Percentiles rank a stretch among this genome's conserved stretches.
Evolutionary conservation across 148 eudicot species (phyloP).

Genomic region (Suaeda aralocaspica): DNA sequence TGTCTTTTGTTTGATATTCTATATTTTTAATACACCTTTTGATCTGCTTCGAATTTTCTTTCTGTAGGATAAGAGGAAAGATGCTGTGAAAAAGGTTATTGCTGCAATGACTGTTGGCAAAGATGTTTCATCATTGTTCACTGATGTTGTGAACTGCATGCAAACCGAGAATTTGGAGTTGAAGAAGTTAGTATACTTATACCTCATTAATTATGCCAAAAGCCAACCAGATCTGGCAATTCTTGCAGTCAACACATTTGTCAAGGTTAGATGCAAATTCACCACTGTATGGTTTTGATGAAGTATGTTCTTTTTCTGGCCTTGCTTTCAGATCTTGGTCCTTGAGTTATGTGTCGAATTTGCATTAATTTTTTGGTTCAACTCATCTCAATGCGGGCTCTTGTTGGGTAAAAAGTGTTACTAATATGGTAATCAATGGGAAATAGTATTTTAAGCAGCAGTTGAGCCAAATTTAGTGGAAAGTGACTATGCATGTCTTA

Average conservation of each 20-base stretch:
- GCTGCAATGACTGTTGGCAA: conserved; percentile 99
- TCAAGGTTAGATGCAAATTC: conserved; percentile 53
- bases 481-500: no score
- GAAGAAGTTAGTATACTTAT: conserved; percentile 91
- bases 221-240: conserved; percentile 99
- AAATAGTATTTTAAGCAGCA: no score
- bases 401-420: not conserved
- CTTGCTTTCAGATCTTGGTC: not conserved
- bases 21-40: not conserved
- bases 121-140: conserved; percentile 94
- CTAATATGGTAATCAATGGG: not conserved
- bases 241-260: conserved; percentile 97
- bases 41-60: not conserved
- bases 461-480: no score
- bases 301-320: not conserved
- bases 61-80: conserved; percentile 93
- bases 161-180: conserved; percentile 98
- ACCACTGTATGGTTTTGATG: conserved; percentile 2
- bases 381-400: not conserved
- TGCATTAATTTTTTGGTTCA: not conserved
- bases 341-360: not conserved
- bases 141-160: conserved; percentile 98
- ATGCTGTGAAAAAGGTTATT: conserved; percentile 99
- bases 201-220: conserved; percentile 96
- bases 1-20: conserved; percentile 2